Evolutionary conservation across 331 rosid genomes (phyloP).

Genomic region (Quercus lobata): DNA sequence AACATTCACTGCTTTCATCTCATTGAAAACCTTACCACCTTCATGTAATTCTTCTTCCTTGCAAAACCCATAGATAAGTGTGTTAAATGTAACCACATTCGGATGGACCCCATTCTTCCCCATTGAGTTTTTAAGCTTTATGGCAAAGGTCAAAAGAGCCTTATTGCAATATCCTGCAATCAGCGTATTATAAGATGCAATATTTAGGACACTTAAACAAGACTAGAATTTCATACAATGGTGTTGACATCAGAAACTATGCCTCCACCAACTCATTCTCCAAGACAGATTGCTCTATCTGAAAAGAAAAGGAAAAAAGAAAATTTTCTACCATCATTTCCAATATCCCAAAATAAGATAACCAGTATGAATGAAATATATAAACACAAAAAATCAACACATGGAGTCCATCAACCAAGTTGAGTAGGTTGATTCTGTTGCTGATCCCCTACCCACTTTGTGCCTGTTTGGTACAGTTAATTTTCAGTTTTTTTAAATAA

Average conservation of each 20-base stretch:
- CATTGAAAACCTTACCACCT: slow-evolving; percentile 56
- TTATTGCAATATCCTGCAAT: slow-evolving; percentile 69
- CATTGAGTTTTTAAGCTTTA: slow-evolving; percentile 55
- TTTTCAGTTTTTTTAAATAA: no score
- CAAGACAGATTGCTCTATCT: not conserved
- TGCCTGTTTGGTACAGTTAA: no score
- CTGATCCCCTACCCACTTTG: not conserved
- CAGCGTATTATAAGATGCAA: slow-evolving; percentile 59
- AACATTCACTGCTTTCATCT: slow-evolving; percentile 65
- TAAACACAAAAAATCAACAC: not conserved
- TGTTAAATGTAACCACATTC: slow-evolving; percentile 50
- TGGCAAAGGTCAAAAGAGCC: slow-evolving; percentile 54
- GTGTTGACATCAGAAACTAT: not conserved
- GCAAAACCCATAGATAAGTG: slow-evolving; percentile 55
- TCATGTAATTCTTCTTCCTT: slow-evolving; percentile 56
- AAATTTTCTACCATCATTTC: not conserved
- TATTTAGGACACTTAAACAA: slow-evolving; percentile 4
- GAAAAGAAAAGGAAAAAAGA: not conserved
- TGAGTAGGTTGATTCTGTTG: not conserved
- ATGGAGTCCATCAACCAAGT: not conserved
- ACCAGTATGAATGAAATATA: not conserved
- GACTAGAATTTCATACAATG: not conserved
- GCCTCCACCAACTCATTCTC: not conserved
- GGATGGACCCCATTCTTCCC: slow-evolving; percentile 46
- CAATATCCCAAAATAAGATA: no score